These are phyloP conservation scores for Phaseolus coccineus DNA, from an alignment of 331 rosid species.

Conservation along the genomic window DNA sequence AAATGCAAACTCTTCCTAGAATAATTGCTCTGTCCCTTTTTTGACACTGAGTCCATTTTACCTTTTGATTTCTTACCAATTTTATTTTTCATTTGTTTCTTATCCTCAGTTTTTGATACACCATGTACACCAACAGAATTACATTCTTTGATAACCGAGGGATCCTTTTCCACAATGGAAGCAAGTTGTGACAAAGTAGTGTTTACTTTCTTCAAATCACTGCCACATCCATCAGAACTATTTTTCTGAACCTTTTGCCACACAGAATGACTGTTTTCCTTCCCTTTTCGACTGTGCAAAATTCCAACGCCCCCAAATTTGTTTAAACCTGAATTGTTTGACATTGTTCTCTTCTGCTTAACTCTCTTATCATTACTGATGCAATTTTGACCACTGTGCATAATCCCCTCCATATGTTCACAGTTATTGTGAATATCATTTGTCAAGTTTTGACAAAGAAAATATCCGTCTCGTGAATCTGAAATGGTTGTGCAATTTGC, in stretches of 20 bases:
- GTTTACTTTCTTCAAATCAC: constrained; percentile 58
- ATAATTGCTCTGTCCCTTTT: constrained; percentile 55
- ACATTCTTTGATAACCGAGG: constrained; percentile 49
- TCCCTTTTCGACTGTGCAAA: constrained; percentile 60
- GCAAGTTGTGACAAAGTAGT: constrained; percentile 47
- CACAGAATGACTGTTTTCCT: constrained; percentile 73
- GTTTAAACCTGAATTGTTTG: constrained; percentile 55
- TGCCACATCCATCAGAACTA: constrained; percentile 46
- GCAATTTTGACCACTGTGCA: constrained; percentile 50
- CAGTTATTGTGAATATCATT: constrained; percentile 39
- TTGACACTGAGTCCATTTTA: constrained; percentile 47
- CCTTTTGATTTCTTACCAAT: constrained; percentile 59
- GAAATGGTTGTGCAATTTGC: constrained; percentile 44
- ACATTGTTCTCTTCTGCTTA: constrained; percentile 56
- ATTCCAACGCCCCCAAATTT: constrained; percentile 55
- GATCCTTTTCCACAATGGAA: constrained; percentile 49
- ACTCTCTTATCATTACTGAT: constrained; percentile 56
- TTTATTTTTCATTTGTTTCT: constrained; percentile 57
- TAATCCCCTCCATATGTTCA: constrained; percentile 52
- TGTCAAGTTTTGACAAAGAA: constrained; percentile 41
- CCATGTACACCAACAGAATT: constrained; percentile 44
- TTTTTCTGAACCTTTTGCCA: constrained; percentile 91
- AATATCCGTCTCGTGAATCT: constrained; percentile 50
- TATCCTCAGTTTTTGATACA: constrained; percentile 51
- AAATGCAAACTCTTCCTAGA: constrained; percentile 56